Base-by-base conservation (phyloP, 768 basidiomycete genomes). In the Piloderma croceum region DNA sequence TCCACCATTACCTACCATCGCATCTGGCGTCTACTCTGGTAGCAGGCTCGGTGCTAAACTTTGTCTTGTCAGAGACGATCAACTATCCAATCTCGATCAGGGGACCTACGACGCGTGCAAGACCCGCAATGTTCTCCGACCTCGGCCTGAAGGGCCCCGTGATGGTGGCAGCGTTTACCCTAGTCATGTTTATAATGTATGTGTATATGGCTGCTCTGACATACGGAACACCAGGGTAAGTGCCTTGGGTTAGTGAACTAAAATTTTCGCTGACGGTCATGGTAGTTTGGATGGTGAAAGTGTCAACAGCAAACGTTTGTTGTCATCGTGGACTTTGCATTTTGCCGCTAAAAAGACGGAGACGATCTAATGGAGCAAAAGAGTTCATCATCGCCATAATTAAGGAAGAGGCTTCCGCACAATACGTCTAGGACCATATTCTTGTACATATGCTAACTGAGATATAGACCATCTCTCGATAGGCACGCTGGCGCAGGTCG, bases 1-100 rank as follows among this genome's bases (percentile, higher is more conserved):
- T 99, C 19, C 96, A 99, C 60, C 93, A 96, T 61, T 99, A 99
- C 61, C 81, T 99, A 3, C 94, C 94, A 11, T 94, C 94, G 1
- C 96, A 99, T 58, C 73, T 99, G 31, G 83, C 88, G 10, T 93
- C 90, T 11, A 84, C 91, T 10, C 72, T 98, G 42, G 79, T 97
- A 43, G 91, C 94, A 29, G 96, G 96, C 31, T 77, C 90, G 5
- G 85, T 96, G 13, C 70, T 98, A 51, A 88, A 86, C 66, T 97
- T 92, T 58, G 73, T 94, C 43, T 62, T 93, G 36, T 87, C 87
- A 24, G 93, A 96, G 50, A 81, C 81, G 2, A 82, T 96, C 60
- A 92, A 96, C 68, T 93, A 81, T 61, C 93, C 93, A 3, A 73
- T 93, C 45, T 93, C 90, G 3, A 55, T 79, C 33, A 65, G 73